Conservation (phyloP, 805 yeast genomes). For the Cyberlindnera euphorbiiphila region DNA sequence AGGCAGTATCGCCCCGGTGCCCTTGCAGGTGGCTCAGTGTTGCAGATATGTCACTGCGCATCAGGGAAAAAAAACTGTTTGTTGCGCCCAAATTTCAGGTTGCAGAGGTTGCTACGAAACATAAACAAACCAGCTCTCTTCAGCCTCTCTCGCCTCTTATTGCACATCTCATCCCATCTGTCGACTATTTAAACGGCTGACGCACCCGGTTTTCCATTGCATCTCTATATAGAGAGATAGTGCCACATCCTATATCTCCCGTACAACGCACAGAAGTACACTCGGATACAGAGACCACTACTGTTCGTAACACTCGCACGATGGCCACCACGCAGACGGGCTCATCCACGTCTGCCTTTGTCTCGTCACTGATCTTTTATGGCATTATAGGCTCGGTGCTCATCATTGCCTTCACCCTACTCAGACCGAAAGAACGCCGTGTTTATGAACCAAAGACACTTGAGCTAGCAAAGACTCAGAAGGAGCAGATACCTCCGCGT, state of each 20-base stretch:
- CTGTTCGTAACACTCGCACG: too few species aligned
- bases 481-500: constrained; percentile 22
- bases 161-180: constrained; percentile 3
- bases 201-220: too few species aligned
- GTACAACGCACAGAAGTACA: too few species aligned
- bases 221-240: too few species aligned
- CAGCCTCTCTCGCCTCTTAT: too few species aligned
- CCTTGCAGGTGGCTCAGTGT: too few species aligned
- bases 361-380: constrained; percentile 68
- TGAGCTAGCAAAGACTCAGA: constrained; percentile 51
- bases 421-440: constrained; percentile 62
- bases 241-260: too few species aligned
- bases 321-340: constrained; percentile 22
- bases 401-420: constrained; percentile 57
- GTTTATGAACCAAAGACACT: constrained; percentile 81
- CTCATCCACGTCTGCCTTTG: constrained; percentile 74
- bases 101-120: constrained; percentile 14
- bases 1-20: too few species aligned
- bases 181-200: too few species aligned
- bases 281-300: too few species aligned
- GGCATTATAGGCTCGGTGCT: constrained; percentile 50
- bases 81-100: constrained; percentile 16
- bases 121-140: constrained; percentile 12
- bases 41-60: not conserved
- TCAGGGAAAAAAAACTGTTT: too few species aligned